Conservation (phyloP, 768 basidiomycete species). For the Podaxis sp. region DNA sequence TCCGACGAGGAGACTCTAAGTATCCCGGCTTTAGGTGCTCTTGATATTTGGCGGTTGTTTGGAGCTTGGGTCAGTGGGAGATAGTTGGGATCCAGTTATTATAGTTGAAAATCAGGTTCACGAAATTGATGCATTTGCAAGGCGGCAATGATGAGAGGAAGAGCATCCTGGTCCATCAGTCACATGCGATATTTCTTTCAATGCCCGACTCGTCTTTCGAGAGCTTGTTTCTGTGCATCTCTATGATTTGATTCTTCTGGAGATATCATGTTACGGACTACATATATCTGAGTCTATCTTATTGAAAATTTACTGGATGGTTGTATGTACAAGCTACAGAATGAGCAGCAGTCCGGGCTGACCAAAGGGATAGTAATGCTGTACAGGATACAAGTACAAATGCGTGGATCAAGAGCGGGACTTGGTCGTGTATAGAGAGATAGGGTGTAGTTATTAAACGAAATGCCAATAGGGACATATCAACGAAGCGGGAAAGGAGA, state of each 20-base stretch:
- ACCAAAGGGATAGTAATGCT: not conserved
- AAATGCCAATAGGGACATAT: not conserved
- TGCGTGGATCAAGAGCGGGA: not conserved
- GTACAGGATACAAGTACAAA: slow-evolving; percentile 2
- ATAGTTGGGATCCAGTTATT: not conserved
- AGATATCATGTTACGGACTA: not conserved
- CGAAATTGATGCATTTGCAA: not conserved
- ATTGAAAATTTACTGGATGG: not conserved
- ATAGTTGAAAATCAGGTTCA: not conserved
- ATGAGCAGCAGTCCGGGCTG: slow-evolving; percentile 2
- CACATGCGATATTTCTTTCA: not conserved
- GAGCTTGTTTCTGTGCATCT: no score
- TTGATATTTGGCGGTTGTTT: not conserved
- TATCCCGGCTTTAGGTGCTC: not conserved
- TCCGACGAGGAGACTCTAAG: not conserved
- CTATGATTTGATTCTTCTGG: no score
- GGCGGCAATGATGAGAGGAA: no score
- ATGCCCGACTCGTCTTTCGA: not conserved
- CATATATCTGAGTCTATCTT: not conserved
- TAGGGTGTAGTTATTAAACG: not conserved
- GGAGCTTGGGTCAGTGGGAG: not conserved
- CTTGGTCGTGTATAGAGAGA: not conserved
- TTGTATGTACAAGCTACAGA: not conserved
- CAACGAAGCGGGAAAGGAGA: not conserved
- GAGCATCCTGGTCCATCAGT: no score